A percentile compares a stretch with the other conserved stretches of the same genome.
phyloP scores from a whole-genome alignment of 495 filamentous ascomycete genomes.

The Hypoxylon rickii region DNA sequence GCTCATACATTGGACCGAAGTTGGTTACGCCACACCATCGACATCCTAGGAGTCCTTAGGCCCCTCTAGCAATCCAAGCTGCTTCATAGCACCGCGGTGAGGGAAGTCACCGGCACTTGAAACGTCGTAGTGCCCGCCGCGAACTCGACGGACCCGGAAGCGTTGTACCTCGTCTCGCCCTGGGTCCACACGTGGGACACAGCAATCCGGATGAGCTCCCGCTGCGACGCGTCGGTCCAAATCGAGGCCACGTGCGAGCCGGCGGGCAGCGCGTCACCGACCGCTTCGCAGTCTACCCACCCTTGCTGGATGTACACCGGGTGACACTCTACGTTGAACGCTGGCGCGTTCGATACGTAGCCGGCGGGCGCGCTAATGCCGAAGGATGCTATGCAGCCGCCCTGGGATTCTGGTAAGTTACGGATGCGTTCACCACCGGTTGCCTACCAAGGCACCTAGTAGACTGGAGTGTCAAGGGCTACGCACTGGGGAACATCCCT shows the following conservation, averaged over 20 bases:
- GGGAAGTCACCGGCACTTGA: constrained; percentile 8
- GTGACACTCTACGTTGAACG: constrained; percentile 11
- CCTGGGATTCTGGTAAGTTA: neutral
- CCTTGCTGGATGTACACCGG: constrained; percentile 5
- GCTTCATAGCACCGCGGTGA: no score
- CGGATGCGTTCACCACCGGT: neutral
- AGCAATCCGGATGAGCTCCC: constrained; percentile 4
- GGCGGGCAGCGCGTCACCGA: neutral
- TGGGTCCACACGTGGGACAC: constrained; percentile 12
- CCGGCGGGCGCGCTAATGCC: constrained; percentile 16
- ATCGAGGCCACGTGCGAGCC: constrained; percentile 8
- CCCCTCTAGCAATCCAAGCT: no score
- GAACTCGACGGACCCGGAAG: constrained; percentile 11
- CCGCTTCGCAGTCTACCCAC: constrained; percentile 3
- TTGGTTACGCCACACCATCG: neutral
- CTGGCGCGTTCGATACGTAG: constrained; percentile 15
- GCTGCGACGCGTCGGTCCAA: neutral
- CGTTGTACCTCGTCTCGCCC: constrained; percentile 15
- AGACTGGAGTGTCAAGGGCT: no score
- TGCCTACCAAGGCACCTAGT: no score
- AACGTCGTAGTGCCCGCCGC: neutral
- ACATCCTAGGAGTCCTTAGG: neutral
- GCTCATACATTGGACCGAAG: neutral
- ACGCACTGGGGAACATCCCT: neutral
- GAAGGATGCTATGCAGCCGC: constrained; percentile 10